Percentiles rank a stretch among this genome's conserved stretches.
Conservation (phyloP, 2,329 filamentous ascomycete species). For the Malbranchea cinnamomea region DNA sequence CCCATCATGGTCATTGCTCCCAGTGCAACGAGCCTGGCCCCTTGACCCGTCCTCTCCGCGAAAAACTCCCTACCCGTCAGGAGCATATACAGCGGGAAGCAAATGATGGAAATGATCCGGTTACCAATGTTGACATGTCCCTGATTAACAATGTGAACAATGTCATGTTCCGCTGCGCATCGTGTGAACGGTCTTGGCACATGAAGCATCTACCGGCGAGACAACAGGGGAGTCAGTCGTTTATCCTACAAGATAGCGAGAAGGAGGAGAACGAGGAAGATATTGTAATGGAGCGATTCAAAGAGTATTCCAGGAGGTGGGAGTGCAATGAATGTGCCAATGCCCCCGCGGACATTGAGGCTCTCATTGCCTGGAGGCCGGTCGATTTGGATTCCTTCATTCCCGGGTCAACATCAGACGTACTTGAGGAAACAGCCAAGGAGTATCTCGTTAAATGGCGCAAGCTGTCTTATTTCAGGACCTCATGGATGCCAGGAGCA, state of each 20-base stretch:
- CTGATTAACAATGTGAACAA: conserved; percentile 62
- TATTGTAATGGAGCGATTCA: conserved; percentile 46
- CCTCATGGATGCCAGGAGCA: conserved; percentile 71
- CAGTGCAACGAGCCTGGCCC: conserved; percentile 49
- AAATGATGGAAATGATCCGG: conserved; percentile 65
- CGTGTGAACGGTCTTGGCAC: conserved; percentile 69
- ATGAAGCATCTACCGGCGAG: conserved; percentile 60
- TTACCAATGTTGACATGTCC: conserved; percentile 44
- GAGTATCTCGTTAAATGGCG: conserved; percentile 91
- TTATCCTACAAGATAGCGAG: conserved; percentile 15
- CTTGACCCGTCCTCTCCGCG: conserved; percentile 61
- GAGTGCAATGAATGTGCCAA: conserved; percentile 63
- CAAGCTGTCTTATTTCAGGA: conserved; percentile 62
- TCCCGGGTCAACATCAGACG: conserved; percentile 36
- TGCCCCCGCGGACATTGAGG: conserved; percentile 51
- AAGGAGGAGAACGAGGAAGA: conserved; percentile 29
- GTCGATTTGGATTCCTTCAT: conserved; percentile 41
- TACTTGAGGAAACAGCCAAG: conserved; percentile 60
- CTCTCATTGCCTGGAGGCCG: conserved; percentile 82
- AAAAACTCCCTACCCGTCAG: conserved; percentile 56
- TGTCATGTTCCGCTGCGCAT: conserved; percentile 68
- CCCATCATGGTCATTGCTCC: conserved; percentile 57
- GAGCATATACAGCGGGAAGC: conserved; percentile 71
- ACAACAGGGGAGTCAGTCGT: conserved; percentile 1
- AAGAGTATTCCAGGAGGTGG: conserved; percentile 63